Evolutionary conservation across 768 basidiomycete genomes (phyloP), one percentile per base, ranked within the genome.

Genomic region (Collybia mongolica): DNA sequence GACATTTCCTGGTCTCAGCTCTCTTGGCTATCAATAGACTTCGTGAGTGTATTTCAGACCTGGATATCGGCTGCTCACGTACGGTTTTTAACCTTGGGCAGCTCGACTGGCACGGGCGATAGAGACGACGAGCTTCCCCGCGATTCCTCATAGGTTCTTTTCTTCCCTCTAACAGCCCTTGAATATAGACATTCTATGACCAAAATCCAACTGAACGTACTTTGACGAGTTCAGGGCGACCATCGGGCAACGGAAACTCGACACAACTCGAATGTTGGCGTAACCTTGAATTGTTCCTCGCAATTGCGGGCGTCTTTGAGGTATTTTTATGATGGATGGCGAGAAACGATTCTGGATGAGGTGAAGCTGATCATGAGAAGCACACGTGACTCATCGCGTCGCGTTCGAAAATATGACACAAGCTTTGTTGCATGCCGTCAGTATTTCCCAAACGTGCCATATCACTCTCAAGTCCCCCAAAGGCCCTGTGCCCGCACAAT

Each of bases 1-100:
- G 90, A 60, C 90, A 93, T 51, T 72, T 72, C 50, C 82, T 74
- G 2, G 87, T 92, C 61, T 90, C 88, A 15, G 85, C 88, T 39
- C 84, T 81, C 63, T 82, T 88, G 3, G 75, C 87, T 89, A 50
- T 44, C 46, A 41, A 14, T 6, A 28, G 36, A 44, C n/a, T 14
- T 44, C 19, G 15, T 63, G 32, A 32, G 11, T 12, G 11, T 9
- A 32, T 9, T 9, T 28, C 35, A 59, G 52, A 18, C 20, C 44
- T 32, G 40, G 18, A 29, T 11, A 37, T 15, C 39, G 24, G 47
- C 39, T 55, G 50, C 29, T 43, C 22, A 67, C 77, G 56, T 60
- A 80, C 81, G 65, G 72, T 80, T 79, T 71, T 81, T 83, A 15
- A 68, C 60, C 19, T 65, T 72, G 29, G 69, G 66, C 15, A 60